Conservation (phyloP, 177 flowering plant species). For the Vitis hybrid region DNA sequence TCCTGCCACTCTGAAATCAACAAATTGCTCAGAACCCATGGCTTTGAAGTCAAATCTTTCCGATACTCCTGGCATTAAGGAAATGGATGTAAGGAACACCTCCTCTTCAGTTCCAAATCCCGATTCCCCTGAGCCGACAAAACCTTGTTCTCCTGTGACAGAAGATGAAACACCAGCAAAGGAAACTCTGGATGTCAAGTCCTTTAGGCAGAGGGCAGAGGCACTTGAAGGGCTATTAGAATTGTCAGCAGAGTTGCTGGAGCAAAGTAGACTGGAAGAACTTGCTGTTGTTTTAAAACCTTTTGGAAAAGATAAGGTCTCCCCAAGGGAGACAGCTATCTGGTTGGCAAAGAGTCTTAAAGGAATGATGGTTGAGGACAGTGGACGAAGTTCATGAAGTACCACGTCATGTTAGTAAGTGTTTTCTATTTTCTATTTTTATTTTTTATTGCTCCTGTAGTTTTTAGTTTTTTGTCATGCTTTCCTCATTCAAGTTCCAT, state of each 20-base stretch:
- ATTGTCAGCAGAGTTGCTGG: constrained; percentile 70
- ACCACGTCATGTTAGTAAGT: constrained; percentile 12
- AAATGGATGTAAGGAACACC: constrained; percentile 35
- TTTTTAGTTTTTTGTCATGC: constrained; percentile 9
- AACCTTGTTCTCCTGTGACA: constrained; percentile 24
- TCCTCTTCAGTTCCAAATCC: constrained; percentile 18
- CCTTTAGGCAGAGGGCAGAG: constrained; percentile 80
- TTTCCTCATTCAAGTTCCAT: constrained; percentile 8
- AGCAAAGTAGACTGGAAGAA: constrained; percentile 66
- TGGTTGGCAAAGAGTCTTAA: constrained; percentile 85
- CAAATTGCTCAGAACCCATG: constrained; percentile 40
- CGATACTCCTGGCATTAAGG: constrained; percentile 34
- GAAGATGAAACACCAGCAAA: constrained; percentile 61
- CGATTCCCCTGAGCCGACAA: constrained; percentile 36
- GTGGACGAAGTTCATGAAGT: constrained; percentile 28
- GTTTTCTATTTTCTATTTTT: background rate
- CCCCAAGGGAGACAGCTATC: constrained; percentile 88
- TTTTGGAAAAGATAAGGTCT: constrained; percentile 73
- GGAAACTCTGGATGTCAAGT: constrained; percentile 82
- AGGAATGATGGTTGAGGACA: constrained; percentile 78
- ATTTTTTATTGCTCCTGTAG: background rate
- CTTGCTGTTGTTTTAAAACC: constrained; percentile 77
- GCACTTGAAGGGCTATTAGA: constrained; percentile 84
- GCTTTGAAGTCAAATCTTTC: constrained; percentile 29
- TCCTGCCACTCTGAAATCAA: constrained; percentile 28